Evolutionary conservation across 2,329 filamentous ascomycete species (phyloP).

Genomic region (Eutypella sp.): DNA sequence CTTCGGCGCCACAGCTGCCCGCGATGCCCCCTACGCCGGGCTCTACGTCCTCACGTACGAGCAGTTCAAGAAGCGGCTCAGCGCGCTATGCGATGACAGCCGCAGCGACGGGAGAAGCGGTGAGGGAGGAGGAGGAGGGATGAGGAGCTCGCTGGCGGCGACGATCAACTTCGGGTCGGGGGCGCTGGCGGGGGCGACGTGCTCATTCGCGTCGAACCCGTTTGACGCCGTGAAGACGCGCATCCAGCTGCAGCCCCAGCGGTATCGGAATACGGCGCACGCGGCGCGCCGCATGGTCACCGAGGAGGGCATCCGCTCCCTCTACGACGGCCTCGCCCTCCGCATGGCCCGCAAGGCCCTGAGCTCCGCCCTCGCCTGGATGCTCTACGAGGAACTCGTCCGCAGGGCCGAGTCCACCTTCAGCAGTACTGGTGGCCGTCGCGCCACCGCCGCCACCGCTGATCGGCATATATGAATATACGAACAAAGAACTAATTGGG

Average conservation of each 20-base stretch:
- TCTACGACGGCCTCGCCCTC: conserved; percentile 82
- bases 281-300: conserved; percentile 72
- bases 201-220: conserved; percentile 87
- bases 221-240: conserved; percentile 96
- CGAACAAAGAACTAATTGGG: no score
- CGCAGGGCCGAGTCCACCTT: conserved; percentile 53
- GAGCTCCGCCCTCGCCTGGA: conserved; percentile 95
- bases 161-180: conserved; percentile 84
- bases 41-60: conserved; percentile 95
- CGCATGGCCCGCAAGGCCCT: conserved; percentile 88
- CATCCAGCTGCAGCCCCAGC: conserved; percentile 79
- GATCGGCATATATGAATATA: conserved; percentile 19
- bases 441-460: conserved; percentile 1
- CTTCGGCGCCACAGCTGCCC: conserved; percentile 86
- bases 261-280: conserved; percentile 78
- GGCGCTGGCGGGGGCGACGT: conserved; percentile 72
- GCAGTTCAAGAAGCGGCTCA: conserved; percentile 64
- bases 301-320: conserved; percentile 73
- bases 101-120: conserved; percentile 1
- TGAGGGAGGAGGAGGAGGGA: no score
- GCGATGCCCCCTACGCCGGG: conserved; percentile 95
- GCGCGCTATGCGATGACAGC: conserved; percentile 22
- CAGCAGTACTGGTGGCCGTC: conserved; percentile 13
- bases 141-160: conserved; percentile 44
- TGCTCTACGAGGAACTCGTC: conserved; percentile 90